A percentile compares a stretch with the other conserved stretches of the same genome.
These are phyloP conservation scores for Aureobasidium lini DNA, from an alignment of 2,329 filamentous ascomycete species.

Conservation along the genomic window DNA sequence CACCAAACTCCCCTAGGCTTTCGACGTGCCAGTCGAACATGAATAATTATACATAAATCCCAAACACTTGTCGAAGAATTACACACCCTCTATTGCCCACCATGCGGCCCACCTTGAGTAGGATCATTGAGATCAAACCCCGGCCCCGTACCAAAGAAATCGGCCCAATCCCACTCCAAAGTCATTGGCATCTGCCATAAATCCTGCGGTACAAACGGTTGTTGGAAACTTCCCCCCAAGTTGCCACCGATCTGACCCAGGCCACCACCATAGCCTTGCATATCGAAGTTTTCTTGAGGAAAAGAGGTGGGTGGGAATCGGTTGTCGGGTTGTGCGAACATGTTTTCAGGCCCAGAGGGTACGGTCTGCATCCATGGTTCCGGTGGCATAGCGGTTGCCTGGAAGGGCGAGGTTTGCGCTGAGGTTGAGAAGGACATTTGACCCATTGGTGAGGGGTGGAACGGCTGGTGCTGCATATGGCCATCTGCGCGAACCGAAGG, in stretches of 20 bases:
- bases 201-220: constrained; percentile 86
- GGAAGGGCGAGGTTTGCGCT: background rate
- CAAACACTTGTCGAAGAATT: background rate
- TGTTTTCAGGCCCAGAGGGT: background rate
- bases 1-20: background rate
- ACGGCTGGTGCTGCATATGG: background rate
- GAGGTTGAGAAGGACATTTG: background rate
- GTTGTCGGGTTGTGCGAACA: background rate
- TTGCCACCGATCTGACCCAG: constrained; percentile 6
- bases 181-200: constrained; percentile 95
- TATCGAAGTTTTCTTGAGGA: constrained; percentile 12
- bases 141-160: constrained; percentile 20
- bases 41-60: background rate
- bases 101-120: background rate
- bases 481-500: background rate
- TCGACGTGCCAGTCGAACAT: background rate
- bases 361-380: background rate
- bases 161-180: constrained; percentile 78
- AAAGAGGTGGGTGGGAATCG: background rate
- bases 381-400: background rate
- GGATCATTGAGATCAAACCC: constrained; percentile 10
- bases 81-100: too few relatives aligned
- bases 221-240: constrained; percentile 53
- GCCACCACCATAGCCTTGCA: constrained; percentile 11
- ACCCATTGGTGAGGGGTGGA: background rate